A percentile compares a stretch with the other conserved stretches of the same genome.
Conservation (phyloP, 2,329 filamentous ascomycete genomes). For the Colletotrichum kahawae region DNA sequence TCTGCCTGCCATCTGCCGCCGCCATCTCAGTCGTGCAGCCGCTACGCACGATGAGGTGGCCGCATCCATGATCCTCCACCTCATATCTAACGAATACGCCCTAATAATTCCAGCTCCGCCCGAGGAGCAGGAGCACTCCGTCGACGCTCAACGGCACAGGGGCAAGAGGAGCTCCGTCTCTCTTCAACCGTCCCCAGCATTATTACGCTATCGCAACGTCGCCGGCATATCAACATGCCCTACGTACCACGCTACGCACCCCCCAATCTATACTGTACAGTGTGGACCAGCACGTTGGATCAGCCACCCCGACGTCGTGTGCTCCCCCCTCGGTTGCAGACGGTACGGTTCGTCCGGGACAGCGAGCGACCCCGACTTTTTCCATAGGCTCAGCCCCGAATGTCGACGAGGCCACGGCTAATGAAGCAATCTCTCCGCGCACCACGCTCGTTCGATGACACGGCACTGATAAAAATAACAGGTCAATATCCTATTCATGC, state of each 20-base stretch:
- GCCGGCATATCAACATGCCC: background rate
- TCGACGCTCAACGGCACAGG: background rate
- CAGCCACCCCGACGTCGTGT: background rate
- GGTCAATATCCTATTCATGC: background rate
- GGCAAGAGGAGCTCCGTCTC: background rate
- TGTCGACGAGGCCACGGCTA: background rate
- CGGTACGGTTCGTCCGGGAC: background rate
- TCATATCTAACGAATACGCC: background rate
- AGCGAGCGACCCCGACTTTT: background rate
- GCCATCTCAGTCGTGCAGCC: constrained; percentile 2
- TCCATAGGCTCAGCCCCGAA: background rate
- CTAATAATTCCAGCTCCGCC: background rate
- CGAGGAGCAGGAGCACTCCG: background rate
- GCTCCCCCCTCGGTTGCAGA: background rate
- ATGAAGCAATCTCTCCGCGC: constrained; percentile 3
- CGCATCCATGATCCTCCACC: background rate
- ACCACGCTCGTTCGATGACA: constrained; percentile 4
- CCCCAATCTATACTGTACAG: background rate
- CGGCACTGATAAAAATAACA: background rate
- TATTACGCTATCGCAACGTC: background rate
- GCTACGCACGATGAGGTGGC: constrained; percentile 12
- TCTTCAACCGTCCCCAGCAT: background rate
- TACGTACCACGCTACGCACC: background rate
- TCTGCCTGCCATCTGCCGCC: background rate
- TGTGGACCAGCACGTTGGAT: background rate